Conservation (phyloP, 176 grass and related monocot genomes). For the Ensete ventricosum region DNA sequence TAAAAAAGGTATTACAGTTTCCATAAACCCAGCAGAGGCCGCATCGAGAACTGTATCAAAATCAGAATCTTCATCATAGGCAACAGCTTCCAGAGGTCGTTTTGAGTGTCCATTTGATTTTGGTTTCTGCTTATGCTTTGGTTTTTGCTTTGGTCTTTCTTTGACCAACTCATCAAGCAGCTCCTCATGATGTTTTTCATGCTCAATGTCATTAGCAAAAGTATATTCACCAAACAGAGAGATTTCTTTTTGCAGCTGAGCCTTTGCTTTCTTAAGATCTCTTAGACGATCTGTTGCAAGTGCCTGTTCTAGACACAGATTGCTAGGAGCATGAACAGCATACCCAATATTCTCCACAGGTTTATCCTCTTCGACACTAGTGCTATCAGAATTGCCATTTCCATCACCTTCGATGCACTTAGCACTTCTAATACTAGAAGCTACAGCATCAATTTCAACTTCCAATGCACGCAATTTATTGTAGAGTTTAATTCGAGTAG, state of each 20-base stretch:
- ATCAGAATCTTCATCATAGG: slow-evolving; percentile 59
- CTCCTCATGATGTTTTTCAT: slow-evolving; percentile 13
- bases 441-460: slow-evolving; percentile 71
- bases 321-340: slow-evolving; percentile 18
- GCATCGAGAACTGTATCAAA: slow-evolving; percentile 74
- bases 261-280: slow-evolving; percentile 68
- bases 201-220: slow-evolving; percentile 10
- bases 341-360: slow-evolving; percentile 6
- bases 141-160: slow-evolving; percentile 39
- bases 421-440: slow-evolving; percentile 43
- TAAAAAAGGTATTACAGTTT: slow-evolving; percentile 48
- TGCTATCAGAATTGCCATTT: slow-evolving; percentile 8
- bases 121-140: slow-evolving; percentile 31
- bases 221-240: slow-evolving; percentile 20
- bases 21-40: slow-evolving; percentile 74
- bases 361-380: slow-evolving; percentile 10
- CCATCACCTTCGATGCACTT: slow-evolving; percentile 21
- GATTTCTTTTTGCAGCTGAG: slow-evolving; percentile 67
- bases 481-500: slow-evolving; percentile 35
- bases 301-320: slow-evolving; percentile 53
- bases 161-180: slow-evolving; percentile 56
- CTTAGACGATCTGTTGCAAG: slow-evolving; percentile 69
- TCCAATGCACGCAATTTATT: slow-evolving; percentile 57
- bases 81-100: slow-evolving; percentile 38
- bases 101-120: slow-evolving; percentile 14